These are phyloP conservation scores for Canna indica DNA, from an alignment of 176 grass and related monocot species.

Conservation along the genomic window DNA sequence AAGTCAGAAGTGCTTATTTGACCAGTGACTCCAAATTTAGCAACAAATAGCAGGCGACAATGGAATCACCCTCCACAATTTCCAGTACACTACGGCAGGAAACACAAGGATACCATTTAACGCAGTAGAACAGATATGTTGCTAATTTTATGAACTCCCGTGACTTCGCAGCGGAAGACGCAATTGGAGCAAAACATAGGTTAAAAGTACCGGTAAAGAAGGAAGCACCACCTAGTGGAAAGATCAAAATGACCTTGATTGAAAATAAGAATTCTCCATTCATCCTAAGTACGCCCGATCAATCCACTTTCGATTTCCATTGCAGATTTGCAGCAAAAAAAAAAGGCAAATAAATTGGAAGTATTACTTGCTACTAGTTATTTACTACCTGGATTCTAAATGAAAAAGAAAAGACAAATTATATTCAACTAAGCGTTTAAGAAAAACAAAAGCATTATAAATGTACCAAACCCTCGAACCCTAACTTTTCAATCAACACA, in stretches of 20 bases:
- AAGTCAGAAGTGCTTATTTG: background rate
- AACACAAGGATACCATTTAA: background rate
- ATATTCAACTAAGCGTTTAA: background rate
- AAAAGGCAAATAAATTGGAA: background rate
- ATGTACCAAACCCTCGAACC: background rate
- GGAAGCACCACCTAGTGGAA: background rate
- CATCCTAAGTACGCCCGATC: background rate
- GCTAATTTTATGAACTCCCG: background rate
- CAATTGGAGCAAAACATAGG: background rate
- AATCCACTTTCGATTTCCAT: background rate
- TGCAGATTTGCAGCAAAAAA: no score
- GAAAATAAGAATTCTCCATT: background rate
- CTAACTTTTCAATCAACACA: background rate
- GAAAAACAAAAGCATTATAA: background rate
- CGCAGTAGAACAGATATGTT: background rate
- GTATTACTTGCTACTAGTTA: no score
- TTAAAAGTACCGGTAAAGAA: background rate
- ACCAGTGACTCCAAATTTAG: background rate
- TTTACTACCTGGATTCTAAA: no score
- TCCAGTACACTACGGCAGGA: background rate
- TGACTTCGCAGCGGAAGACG: background rate
- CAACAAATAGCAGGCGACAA: background rate
- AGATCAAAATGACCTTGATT: background rate
- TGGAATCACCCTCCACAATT: background rate
- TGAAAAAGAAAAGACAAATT: background rate